Evolutionary conservation across 2,329 filamentous ascomycete genomes (phyloP), one percentile per base, ranked within the genome.

Genomic region (Drechmeria coniospora): DNA sequence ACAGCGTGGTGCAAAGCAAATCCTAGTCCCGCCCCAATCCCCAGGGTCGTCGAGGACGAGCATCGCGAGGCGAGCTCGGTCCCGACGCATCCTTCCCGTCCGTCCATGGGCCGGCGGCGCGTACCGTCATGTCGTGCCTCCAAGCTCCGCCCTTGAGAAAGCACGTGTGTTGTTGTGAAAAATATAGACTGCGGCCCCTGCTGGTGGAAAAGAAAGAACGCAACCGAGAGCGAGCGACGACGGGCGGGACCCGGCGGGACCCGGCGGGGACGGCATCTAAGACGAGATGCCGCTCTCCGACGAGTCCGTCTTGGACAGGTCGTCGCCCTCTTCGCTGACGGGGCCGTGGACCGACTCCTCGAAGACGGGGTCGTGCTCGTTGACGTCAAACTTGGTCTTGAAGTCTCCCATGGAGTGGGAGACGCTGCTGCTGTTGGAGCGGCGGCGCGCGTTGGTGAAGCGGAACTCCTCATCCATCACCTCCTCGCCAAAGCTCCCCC

Each of bases 321-420:
- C 52, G 35, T 76, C 66, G 30, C 38, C 46, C 27, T 71, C 61
- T 28, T 71, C 68, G 16, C 60, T 58, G 28, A 56, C 44, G 12
- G 75, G 66, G 17, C 81, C 83, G 46, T 92, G 82, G 33, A 90
- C 36, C 30, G 71, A 68, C 56, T 94, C 86, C 53, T 95, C 84
- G 41, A 93, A 93, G 46, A 92, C 80, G 22, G 84, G 86, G 46
- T 95, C 87, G 12, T 72, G 65, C 44, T 95, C 90, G 50, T 83
- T 68, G 42, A 80, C 65, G 57, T 98, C 90, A 51, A 94, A 95
- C 62, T 98, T 98, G 57, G 86, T 92, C 68, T 90, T 92, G 62
- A 93, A 82, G 51, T 86, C 73, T 34, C 70, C 67, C 42, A 82
- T 61, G 43, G 73, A 65, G 46, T 73, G 68, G 30, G 72, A 74